phyloP scores from a whole-genome alignment of 345 rosid species.

The Salix udensis region DNA sequence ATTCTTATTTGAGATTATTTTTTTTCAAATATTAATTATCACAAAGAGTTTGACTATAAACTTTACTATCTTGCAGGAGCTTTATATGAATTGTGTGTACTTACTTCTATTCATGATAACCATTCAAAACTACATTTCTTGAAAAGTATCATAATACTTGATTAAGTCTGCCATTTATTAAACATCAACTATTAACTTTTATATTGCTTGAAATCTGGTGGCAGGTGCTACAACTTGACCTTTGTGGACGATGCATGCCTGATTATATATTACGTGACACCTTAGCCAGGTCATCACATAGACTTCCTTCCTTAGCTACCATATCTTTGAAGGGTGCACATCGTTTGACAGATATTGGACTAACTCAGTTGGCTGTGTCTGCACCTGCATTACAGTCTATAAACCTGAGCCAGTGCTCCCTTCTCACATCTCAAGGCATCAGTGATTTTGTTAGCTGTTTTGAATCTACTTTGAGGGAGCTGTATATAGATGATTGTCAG shows the following conservation, averaged over 20 bases:
- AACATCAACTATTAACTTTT: not conserved
- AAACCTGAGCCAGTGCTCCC: conserved; percentile 42
- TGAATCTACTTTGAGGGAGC: conserved; percentile 38
- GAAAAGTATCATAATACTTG: no score
- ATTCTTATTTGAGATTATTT: no score
- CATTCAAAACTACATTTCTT: no score
- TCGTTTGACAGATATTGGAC: conserved; percentile 37
- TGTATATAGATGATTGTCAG: conserved; percentile 45
- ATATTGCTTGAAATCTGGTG: conserved; percentile 11
- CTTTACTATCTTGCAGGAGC: not conserved
- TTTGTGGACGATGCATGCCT: conserved; percentile 35
- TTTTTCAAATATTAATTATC: not conserved
- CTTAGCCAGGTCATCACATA: conserved; percentile 15
- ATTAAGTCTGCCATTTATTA: no score
- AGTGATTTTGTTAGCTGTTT: conserved; percentile 22
- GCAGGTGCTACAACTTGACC: conserved; percentile 49
- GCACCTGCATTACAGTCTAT: conserved; percentile 45
- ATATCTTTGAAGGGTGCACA: conserved; percentile 47
- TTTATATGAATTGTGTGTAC: not conserved
- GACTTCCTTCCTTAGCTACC: conserved; percentile 34
- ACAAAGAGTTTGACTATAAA: not conserved
- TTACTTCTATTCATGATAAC: no score
- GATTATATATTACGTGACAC: conserved; percentile 27
- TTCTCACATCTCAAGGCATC: conserved; percentile 36
- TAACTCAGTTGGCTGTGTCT: conserved; percentile 20